Percentiles rank a stretch among this genome's conserved stretches.
These are phyloP conservation scores for Avena sativa DNA, from an alignment of 176 grass and related monocot genomes.

Conservation along the genomic window DNA sequence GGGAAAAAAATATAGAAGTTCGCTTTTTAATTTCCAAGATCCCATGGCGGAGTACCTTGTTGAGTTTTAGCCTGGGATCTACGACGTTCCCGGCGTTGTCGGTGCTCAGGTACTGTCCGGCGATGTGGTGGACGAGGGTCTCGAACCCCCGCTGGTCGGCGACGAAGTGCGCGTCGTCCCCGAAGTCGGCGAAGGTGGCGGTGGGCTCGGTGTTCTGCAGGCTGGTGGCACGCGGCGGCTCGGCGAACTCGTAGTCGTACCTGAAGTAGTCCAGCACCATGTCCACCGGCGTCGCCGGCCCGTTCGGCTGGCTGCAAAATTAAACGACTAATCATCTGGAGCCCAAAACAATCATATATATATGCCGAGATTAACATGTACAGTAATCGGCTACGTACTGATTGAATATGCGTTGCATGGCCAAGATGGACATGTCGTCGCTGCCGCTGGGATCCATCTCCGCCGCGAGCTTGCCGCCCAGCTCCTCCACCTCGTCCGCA, in stretches of 20 bases:
- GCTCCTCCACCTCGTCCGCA: constrained; percentile 2
- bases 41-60: constrained; percentile 29
- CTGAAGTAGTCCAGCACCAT: constrained; percentile 73
- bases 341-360: no score
- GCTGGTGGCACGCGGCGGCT: constrained; percentile 67
- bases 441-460: constrained; percentile 48
- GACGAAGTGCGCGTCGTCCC: constrained; percentile 60
- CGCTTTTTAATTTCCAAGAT: no score
- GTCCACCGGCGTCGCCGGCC: constrained; percentile 48
- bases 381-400: no score
- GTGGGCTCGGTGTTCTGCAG: constrained; percentile 59
- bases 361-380: no score
- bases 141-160: constrained; percentile 65
- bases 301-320: constrained; percentile 15
- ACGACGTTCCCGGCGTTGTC: constrained; percentile 43
- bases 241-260: constrained; percentile 67
- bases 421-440: constrained; percentile 56
- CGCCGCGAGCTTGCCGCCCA: constrained; percentile 26
- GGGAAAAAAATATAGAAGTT: no score
- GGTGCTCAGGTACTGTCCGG: constrained; percentile 51
- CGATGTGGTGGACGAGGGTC: constrained; percentile 53
- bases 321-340: no score
- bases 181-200: constrained; percentile 54
- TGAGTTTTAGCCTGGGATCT: constrained; percentile 48
- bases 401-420: constrained; percentile 58